phyloP scores from a whole-genome alignment of 768 basidiomycete species.

The Mycena epipterygia region DNA sequence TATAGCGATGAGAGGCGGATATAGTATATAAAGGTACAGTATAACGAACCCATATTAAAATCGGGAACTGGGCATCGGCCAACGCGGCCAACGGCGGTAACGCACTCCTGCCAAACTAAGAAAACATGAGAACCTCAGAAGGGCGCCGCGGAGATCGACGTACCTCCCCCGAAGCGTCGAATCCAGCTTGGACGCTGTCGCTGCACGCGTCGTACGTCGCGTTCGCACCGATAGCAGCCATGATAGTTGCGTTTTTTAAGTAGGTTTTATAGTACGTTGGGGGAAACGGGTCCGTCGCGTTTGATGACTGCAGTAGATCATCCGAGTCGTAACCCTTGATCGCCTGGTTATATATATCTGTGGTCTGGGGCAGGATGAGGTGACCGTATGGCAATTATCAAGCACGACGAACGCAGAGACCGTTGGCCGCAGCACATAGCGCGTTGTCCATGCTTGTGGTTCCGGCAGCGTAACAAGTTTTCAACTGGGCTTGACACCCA shows the following conservation, averaged over 20 bases:
- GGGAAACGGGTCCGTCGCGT: constrained; percentile 51
- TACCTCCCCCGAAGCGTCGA: constrained; percentile 49
- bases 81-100: constrained; percentile 50
- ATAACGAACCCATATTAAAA: constrained; percentile 52
- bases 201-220: constrained; percentile 50
- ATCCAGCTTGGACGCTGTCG: constrained; percentile 37
- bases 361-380: background rate
- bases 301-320: constrained; percentile 43
- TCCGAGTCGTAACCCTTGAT: constrained; percentile 7
- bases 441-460: constrained; percentile 44
- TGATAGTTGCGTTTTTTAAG: constrained; percentile 44
- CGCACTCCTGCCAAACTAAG: constrained; percentile 48
- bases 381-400: background rate
- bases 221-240: constrained; percentile 54
- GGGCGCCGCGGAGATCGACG: background rate
- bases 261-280: constrained; percentile 54
- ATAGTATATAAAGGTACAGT: background rate
- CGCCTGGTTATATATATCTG: constrained; percentile 6
- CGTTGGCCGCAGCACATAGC: constrained; percentile 52
- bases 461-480: constrained; percentile 57
- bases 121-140: background rate
- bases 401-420: constrained; percentile 54
- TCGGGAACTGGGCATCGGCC: constrained; percentile 50
- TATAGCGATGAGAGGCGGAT: too few species aligned
- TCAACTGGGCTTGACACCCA: constrained; percentile 55